Evolutionary conservation across 768 basidiomycete genomes (phyloP).

Genomic region (Podaxis rugospora): DNA sequence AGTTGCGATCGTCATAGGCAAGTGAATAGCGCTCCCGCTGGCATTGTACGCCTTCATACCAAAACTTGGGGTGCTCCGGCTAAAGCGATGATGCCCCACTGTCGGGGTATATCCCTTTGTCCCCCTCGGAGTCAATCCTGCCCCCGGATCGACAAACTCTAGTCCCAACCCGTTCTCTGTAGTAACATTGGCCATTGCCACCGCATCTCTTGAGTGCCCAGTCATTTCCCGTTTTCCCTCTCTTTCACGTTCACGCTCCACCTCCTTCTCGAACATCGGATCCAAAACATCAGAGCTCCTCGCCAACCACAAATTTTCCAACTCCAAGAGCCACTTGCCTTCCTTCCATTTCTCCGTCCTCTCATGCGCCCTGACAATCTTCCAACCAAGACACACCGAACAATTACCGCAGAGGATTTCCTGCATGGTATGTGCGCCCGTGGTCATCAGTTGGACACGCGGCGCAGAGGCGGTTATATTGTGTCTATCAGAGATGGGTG

Average conservation of each 20-base stretch:
- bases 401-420: conserved; percentile 50
- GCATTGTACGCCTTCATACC: neutral
- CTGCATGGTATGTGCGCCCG: conserved; percentile 60
- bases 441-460: conserved; percentile 54
- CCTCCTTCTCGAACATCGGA: conserved; percentile 1
- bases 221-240: conserved; percentile 6
- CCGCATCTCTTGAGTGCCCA: conserved; percentile 13
- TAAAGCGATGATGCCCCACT: neutral
- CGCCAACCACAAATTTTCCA: conserved; percentile 36
- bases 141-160: conserved; percentile 15
- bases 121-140: too few relatives aligned
- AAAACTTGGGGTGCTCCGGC: neutral
- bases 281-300: neutral
- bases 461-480: conserved; percentile 42
- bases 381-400: conserved; percentile 55
- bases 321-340: conserved; percentile 52
- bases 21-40: conserved; percentile 3
- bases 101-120: neutral
- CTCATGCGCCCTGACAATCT: conserved; percentile 55
- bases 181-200: conserved; percentile 20
- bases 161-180: conserved; percentile 35
- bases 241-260: neutral
- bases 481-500: conserved; percentile 28
- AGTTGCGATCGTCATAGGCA: neutral
- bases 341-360: conserved; percentile 61